Conservation (phyloP, 768 basidiomycete genomes). For the Coprinellus aureogranulatus region DNA sequence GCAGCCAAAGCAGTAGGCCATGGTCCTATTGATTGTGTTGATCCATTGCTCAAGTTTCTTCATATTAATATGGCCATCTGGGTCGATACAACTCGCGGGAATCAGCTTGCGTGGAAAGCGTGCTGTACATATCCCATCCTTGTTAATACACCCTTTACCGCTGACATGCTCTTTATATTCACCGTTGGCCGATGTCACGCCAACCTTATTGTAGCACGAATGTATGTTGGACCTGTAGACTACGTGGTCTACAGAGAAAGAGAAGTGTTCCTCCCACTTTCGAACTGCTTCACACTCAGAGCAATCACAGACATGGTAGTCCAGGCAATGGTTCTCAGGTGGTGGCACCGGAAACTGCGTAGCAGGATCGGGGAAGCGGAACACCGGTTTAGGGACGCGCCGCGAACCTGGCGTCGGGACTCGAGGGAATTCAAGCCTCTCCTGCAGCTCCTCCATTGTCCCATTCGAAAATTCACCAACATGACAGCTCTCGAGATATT, state of each 20-base stretch:
- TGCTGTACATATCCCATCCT: slow-evolving; percentile 28
- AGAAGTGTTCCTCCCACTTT: slow-evolving; percentile 18
- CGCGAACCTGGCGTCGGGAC: neutral
- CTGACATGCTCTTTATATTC: slow-evolving; percentile 10
- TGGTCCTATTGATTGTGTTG: slow-evolving; percentile 20
- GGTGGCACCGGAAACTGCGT: slow-evolving; percentile 21
- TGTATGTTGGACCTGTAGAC: slow-evolving; percentile 28
- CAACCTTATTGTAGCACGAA: slow-evolving; percentile 13
- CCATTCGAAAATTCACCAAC: slow-evolving; percentile 31
- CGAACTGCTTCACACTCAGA: neutral
- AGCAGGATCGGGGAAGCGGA: slow-evolving; percentile 23
- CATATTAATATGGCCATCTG: slow-evolving; percentile 21
- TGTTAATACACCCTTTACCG: slow-evolving; percentile 22
- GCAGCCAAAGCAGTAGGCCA: no score
- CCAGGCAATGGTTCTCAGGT: slow-evolving; percentile 6
- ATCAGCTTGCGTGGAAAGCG: slow-evolving; percentile 31
- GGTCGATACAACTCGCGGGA: no score
- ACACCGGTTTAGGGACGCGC: neutral
- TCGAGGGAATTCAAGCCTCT: no score
- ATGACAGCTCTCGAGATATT: slow-evolving; percentile 27
- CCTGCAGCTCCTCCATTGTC: slow-evolving; percentile 14
- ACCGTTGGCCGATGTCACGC: slow-evolving; percentile 12
- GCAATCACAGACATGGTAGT: neutral
- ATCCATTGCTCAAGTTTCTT: slow-evolving; percentile 30
- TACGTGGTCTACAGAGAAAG: slow-evolving; percentile 24